Conservation (phyloP, 768 basidiomycete species). For the Lactarius sp. region DNA sequence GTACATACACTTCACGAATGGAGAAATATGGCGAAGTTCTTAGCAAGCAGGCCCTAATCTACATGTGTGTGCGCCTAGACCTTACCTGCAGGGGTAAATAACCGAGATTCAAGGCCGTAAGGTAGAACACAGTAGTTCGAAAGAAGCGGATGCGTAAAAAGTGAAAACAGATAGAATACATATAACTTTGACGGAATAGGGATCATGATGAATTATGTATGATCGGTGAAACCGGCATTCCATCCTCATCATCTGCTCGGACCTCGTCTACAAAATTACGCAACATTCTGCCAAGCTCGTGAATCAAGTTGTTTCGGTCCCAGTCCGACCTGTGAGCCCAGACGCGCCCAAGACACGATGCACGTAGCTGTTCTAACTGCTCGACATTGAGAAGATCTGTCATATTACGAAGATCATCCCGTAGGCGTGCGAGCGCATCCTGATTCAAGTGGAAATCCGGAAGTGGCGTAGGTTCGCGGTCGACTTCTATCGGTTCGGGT, state of each 20-base stretch:
- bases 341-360: constrained; percentile 70
- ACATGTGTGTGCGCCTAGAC: not conserved
- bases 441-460: constrained; percentile 74
- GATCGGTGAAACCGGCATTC: constrained; percentile 7
- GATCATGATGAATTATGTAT: constrained; percentile 6
- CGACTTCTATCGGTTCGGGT: constrained; percentile 46
- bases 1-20: constrained; percentile 18
- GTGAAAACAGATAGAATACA: constrained; percentile 18
- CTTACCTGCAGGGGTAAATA: not conserved
- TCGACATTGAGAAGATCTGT: constrained; percentile 73
- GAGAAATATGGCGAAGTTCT: not conserved
- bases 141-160: constrained; percentile 7
- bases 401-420: constrained; percentile 41
- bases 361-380: constrained; percentile 90
- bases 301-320: constrained; percentile 67
- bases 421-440: constrained; percentile 44
- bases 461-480: constrained; percentile 61
- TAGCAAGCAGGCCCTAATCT: not conserved
- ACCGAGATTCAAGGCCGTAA: not conserved
- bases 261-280: constrained; percentile 66
- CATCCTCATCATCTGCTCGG: constrained; percentile 27
- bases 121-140: not conserved
- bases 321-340: constrained; percentile 82
- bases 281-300: constrained; percentile 53
- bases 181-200: constrained; percentile 16